Percentiles rank a stretch among this genome's conserved stretches.
These are phyloP conservation scores for Blakeslea trispora DNA, from an alignment of 371 early-diverging fungal species.

Conservation along the genomic window DNA sequence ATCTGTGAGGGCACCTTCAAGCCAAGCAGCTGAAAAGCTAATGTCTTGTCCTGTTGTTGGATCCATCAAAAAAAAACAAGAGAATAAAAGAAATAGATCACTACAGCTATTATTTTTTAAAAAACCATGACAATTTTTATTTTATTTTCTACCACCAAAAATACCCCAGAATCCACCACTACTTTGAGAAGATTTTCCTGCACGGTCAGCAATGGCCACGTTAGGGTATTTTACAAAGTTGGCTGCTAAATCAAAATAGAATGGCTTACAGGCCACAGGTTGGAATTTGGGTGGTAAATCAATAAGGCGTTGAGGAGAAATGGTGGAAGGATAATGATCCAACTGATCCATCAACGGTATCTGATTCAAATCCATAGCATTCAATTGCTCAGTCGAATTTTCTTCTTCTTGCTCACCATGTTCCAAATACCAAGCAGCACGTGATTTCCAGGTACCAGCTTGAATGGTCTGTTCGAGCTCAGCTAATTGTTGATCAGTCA, in stretches of 20 bases:
- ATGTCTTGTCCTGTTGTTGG: conserved; percentile 9
- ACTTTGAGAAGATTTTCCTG: conserved; percentile 25
- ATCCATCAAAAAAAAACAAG: conserved; percentile 14
- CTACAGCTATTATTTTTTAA: too few relatives aligned
- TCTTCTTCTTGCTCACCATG: conserved; percentile 33
- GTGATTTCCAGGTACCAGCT: conserved; percentile 56
- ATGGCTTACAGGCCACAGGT: conserved; percentile 75
- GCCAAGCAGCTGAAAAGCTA: conserved; percentile 36
- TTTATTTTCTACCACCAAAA: conserved; percentile 39
- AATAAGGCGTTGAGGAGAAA: conserved; percentile 49
- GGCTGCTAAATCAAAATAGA: conserved; percentile 82
- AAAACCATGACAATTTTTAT: not conserved
- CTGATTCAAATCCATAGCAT: conserved; percentile 44
- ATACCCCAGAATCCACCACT: conserved; percentile 31
- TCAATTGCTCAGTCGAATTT: conserved; percentile 42
- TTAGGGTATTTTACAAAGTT: conserved; percentile 70
- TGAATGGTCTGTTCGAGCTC: conserved; percentile 55
- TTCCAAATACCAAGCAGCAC: conserved; percentile 60
- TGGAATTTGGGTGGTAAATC: conserved; percentile 70
- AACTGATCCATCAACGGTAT: conserved; percentile 44
- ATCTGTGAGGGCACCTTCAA: conserved; percentile 33
- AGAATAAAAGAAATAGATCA: conserved; percentile 2
- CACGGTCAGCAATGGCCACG: conserved; percentile 28
- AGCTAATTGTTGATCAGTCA: conserved; percentile 44
- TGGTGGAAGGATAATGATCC: conserved; percentile 50